Conservation (phyloP, 192 early-diverging fungal genomes). For the Entophlyctis helioformis region DNA sequence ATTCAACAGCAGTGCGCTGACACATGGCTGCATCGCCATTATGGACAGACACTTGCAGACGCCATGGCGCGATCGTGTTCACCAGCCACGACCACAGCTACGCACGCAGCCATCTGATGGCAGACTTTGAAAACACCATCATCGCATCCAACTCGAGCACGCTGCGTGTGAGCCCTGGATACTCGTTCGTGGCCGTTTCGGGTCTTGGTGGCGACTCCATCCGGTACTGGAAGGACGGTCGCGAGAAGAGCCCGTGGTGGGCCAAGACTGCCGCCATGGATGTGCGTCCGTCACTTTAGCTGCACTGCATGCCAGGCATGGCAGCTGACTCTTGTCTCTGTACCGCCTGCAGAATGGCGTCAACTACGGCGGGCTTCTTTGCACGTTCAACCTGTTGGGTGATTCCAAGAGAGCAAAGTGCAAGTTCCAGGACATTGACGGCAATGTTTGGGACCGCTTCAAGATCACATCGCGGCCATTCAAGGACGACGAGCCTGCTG, state of each 20-base stretch:
- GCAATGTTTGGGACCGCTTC: constrained; percentile 16
- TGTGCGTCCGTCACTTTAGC: not conserved
- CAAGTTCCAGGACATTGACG: constrained; percentile 17
- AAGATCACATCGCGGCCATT: not conserved
- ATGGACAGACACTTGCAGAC: constrained; percentile 12
- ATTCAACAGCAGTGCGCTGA: not conserved
- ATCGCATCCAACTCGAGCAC: constrained; percentile 4
- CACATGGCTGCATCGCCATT: too few species aligned
- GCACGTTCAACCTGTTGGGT: constrained; percentile 14
- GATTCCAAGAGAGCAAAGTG: constrained; percentile 8
- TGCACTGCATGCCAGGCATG: too few species aligned
- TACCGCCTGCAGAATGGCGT: constrained; percentile 8
- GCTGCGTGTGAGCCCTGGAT: constrained; percentile 11
- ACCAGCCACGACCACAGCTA: constrained; percentile 28
- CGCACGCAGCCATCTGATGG: constrained; percentile 16
- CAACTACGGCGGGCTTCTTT: constrained; percentile 21
- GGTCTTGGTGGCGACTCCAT: constrained; percentile 28
- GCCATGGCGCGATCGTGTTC: constrained; percentile 19
- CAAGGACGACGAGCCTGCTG: not conserved
- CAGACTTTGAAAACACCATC: constrained; percentile 10
- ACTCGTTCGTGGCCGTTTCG: constrained; percentile 19
- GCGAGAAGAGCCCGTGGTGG: constrained; percentile 21
- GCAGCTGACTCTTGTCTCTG: not conserved
- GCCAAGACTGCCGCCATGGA: constrained; percentile 16
- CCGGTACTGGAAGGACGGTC: constrained; percentile 11